These are phyloP conservation scores for Penicillium concentricum DNA, from an alignment of 2,329 filamentous ascomycete species.

Conservation along the genomic window DNA sequence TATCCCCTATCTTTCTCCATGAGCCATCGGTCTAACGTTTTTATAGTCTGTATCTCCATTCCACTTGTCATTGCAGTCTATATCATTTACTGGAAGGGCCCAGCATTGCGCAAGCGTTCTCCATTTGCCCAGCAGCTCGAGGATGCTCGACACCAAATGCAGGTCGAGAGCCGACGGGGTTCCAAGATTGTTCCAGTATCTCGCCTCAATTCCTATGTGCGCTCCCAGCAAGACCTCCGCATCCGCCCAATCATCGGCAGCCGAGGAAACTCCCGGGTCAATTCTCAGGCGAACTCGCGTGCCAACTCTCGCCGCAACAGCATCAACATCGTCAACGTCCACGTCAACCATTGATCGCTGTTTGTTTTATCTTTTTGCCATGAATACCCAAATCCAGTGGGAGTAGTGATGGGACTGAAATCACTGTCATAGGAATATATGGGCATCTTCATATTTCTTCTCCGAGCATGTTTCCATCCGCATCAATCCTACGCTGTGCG, in stretches of 20 bases:
- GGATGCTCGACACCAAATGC: conserved; percentile 38
- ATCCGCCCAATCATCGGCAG: conserved; percentile 38
- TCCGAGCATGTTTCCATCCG: conserved; percentile 20
- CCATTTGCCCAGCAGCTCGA: conserved; percentile 65
- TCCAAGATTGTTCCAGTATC: conserved; percentile 38
- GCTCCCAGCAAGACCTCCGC: conserved; percentile 40
- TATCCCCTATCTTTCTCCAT: background rate
- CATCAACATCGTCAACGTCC: background rate
- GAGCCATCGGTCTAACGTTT: background rate
- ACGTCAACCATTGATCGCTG: background rate
- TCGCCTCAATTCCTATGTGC: conserved; percentile 40
- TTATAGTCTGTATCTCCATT: conserved; percentile 54
- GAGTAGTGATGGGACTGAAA: background rate
- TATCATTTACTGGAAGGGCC: conserved; percentile 65
- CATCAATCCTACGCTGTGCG: conserved; percentile 22
- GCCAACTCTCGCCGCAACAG: conserved; percentile 34
- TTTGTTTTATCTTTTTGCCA: background rate
- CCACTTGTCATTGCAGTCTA: conserved; percentile 64
- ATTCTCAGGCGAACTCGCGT: conserved; percentile 33
- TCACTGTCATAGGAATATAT: conserved; percentile 10
- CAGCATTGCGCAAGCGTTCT: conserved; percentile 58
- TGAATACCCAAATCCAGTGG: background rate
- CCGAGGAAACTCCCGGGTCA: conserved; percentile 34
- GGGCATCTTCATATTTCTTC: conserved; percentile 15
- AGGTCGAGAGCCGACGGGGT: conserved; percentile 27